Conservation (phyloP, 2,329 filamentous ascomycete genomes). For the Exophiala viscosa region DNA sequence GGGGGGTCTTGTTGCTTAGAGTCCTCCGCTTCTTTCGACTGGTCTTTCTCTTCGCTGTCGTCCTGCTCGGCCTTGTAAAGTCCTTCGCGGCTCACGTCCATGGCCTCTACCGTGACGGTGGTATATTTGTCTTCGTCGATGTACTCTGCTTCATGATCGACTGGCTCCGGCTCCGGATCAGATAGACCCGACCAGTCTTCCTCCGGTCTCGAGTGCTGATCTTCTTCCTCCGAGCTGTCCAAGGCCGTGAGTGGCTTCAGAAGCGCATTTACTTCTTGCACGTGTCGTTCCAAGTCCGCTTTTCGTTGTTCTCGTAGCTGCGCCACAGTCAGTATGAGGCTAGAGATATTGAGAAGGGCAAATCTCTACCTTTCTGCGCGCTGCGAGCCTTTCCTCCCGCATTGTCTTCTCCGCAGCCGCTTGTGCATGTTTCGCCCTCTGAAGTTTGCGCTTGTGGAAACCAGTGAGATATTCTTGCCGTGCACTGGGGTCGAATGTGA, state of each 20-base stretch:
- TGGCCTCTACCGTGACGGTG: slow-evolving; percentile 87
- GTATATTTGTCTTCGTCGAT: slow-evolving; percentile 95
- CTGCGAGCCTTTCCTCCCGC: slow-evolving; percentile 68
- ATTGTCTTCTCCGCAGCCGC: slow-evolving; percentile 74
- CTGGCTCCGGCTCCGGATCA: slow-evolving; percentile 44
- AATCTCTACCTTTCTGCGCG: slow-evolving; percentile 67
- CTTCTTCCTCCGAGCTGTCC: slow-evolving; percentile 40
- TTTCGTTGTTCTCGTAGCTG: slow-evolving; percentile 82
- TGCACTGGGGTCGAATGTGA: slow-evolving; percentile 76
- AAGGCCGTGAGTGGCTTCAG: slow-evolving; percentile 60
- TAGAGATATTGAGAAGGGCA: slow-evolving; percentile 3
- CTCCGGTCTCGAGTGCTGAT: slow-evolving; percentile 38
- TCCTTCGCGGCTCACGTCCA: slow-evolving; percentile 73
- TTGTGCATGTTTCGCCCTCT: slow-evolving; percentile 78
- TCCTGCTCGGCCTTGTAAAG: slow-evolving; percentile 53
- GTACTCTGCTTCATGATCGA: slow-evolving; percentile 88
- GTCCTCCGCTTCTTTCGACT: slow-evolving; percentile 31
- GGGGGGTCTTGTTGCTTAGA: slow-evolving; percentile 23
- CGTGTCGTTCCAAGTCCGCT: slow-evolving; percentile 75
- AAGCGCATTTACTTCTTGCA: slow-evolving; percentile 69
- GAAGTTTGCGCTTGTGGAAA: slow-evolving; percentile 92
- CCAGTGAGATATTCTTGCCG: slow-evolving; percentile 87
- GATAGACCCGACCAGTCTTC: slow-evolving; percentile 65
- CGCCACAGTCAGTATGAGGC: neutral
- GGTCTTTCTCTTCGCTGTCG: slow-evolving; percentile 29